A percentile compares a stretch with the other conserved stretches of the same genome.
phyloP scores from a whole-genome alignment of 1,284 basidiomycete genomes.

The Lignosus rhinocerotis region DNA sequence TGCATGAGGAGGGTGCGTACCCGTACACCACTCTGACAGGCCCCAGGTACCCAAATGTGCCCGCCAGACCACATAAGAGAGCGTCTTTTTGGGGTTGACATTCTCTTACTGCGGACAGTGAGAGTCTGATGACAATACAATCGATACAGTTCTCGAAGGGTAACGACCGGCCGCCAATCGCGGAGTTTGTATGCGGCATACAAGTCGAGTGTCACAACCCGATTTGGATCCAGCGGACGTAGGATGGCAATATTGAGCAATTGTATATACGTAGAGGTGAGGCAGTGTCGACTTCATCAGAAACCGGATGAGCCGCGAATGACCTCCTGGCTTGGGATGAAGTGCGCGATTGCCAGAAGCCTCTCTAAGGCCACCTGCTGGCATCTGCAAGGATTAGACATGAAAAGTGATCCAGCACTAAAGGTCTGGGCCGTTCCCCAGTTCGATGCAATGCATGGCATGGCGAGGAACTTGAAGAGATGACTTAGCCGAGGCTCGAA shows the following conservation, averaged over 20 bases:
- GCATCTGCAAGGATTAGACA: too few relatives aligned
- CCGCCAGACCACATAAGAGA: background rate
- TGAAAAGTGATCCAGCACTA: too few relatives aligned
- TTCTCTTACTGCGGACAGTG: background rate
- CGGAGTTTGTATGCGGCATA: background rate
- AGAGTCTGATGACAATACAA: background rate
- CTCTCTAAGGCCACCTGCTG: too few relatives aligned
- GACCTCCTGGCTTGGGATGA: background rate
- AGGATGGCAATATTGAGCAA: background rate
- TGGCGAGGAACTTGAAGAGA: too few relatives aligned
- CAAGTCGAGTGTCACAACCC: background rate
- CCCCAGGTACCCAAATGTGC: background rate
- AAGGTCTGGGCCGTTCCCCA: too few relatives aligned
- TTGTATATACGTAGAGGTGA: background rate
- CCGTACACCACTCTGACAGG: background rate
- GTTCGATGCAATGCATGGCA: too few relatives aligned
- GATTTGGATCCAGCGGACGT: background rate
- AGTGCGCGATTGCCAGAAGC: background rate
- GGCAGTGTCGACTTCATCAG: background rate
- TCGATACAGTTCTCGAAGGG: background rate
- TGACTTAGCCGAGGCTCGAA: too few relatives aligned
- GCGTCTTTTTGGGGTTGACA: background rate
- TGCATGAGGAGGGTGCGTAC: background rate
- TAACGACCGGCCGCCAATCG: background rate
- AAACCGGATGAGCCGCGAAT: background rate